These are phyloP conservation scores for Fusarium duplospermum DNA, from an alignment of 2,329 filamentous ascomycete species.

Conservation along the genomic window DNA sequence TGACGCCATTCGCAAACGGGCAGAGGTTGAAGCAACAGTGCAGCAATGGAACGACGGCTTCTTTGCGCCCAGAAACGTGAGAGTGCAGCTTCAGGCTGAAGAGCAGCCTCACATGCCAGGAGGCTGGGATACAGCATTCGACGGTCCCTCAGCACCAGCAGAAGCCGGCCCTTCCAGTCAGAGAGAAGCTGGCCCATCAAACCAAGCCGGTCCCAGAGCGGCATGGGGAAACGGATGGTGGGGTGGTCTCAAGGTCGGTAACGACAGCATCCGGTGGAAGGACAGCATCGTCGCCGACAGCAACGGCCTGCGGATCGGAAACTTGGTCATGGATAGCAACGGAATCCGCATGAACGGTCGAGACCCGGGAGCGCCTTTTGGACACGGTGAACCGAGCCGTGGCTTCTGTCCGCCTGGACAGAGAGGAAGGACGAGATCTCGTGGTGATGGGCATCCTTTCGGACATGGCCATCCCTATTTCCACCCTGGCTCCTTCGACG, in stretches of 20 bases:
- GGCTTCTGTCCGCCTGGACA: not conserved
- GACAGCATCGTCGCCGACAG: conserved; percentile 57
- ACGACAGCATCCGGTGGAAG: conserved; percentile 57
- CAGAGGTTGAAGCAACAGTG: conserved; percentile 55
- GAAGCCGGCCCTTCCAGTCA: conserved; percentile 21
- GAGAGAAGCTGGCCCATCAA: conserved; percentile 18
- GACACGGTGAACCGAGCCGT: not conserved
- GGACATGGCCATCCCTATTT: conserved; percentile 5
- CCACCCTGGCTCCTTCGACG: conserved; percentile 15
- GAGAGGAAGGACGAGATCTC: not conserved
- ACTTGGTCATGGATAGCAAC: conserved; percentile 54
- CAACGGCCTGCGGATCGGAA: conserved; percentile 60
- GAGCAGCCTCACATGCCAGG: conserved; percentile 43
- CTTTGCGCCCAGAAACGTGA: conserved; percentile 63
- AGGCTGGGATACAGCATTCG: conserved; percentile 36
- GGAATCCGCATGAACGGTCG: conserved; percentile 49
- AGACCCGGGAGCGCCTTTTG: not conserved
- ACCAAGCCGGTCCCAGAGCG: not conserved
- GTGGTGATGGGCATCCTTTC: conserved; percentile 6
- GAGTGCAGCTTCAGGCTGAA: conserved; percentile 49
- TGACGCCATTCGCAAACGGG: conserved; percentile 40
- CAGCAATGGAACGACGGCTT: conserved; percentile 69
- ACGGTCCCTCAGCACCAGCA: conserved; percentile 30
- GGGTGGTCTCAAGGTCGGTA: conserved; percentile 55
- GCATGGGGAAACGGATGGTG: conserved; percentile 29